Evolutionary conservation across 2,329 filamentous ascomycete species (phyloP).

Genomic region (Fusarium illudens): DNA sequence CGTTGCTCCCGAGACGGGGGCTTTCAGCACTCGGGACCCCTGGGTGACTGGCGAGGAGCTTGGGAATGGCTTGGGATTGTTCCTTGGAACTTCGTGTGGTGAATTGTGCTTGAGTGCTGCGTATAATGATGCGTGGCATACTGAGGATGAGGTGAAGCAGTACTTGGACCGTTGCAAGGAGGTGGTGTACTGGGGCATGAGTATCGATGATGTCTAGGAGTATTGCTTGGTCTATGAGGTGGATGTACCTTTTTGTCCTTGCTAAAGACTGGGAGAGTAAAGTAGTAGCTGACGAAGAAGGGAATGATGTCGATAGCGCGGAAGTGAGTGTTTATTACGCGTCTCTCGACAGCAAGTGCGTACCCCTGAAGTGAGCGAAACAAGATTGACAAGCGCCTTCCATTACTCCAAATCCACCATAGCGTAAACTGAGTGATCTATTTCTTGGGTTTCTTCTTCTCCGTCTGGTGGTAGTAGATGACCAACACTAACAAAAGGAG

Average conservation of each 20-base stretch:
- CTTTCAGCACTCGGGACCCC: slow-evolving; percentile 45
- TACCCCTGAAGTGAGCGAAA: background rate
- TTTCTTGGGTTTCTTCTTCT: background rate
- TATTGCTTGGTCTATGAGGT: background rate
- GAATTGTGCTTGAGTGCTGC: slow-evolving; percentile 50
- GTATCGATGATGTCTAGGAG: background rate
- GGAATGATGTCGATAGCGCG: background rate
- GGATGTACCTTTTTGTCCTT: background rate
- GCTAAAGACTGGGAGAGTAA: background rate
- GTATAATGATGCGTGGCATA: slow-evolving; percentile 56
- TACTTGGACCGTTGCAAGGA: slow-evolving; percentile 37
- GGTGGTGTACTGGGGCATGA: slow-evolving; percentile 3
- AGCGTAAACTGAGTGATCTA: background rate
- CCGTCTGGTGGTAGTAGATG: background rate
- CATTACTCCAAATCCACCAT: background rate
- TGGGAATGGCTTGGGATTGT: slow-evolving; percentile 50
- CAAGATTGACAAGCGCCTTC: background rate
- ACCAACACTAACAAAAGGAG: background rate
- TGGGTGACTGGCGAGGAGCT: slow-evolving; percentile 58
- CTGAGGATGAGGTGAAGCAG: slow-evolving; percentile 14
- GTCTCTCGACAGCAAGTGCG: background rate
- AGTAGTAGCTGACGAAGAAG: background rate
- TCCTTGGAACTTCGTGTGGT: slow-evolving; percentile 50
- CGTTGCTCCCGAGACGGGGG: slow-evolving; percentile 39
- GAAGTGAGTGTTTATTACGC: background rate